A percentile compares a stretch with the other conserved stretches of the same genome.
Conservation (phyloP, 176 grass and related monocot genomes). For the Juncus inflexus region DNA sequence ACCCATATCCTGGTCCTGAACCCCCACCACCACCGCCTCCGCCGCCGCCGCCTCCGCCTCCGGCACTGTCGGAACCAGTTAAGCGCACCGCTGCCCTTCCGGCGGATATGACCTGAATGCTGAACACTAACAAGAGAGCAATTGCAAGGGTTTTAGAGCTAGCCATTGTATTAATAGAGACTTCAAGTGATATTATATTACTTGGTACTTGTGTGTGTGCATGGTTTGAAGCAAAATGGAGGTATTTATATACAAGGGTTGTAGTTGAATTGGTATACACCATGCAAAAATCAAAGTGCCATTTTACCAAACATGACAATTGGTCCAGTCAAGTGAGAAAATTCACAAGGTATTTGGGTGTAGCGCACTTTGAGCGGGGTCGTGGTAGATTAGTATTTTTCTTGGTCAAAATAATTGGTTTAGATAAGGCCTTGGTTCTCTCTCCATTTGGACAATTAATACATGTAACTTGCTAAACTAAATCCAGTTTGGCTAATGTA, state of each 20-base stretch:
- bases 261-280: too few species aligned
- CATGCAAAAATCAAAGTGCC: too few species aligned
- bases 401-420: too few species aligned
- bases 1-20: background rate
- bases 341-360: too few species aligned
- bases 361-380: too few species aligned
- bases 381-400: too few species aligned
- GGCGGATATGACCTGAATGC: slow-evolving; percentile 20
- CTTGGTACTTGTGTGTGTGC: background rate
- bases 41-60: background rate
- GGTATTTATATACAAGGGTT: background rate
- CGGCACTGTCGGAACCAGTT: background rate
- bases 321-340: too few species aligned
- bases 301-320: too few species aligned
- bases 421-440: too few species aligned
- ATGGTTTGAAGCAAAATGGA: background rate
- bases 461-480: too few species aligned
- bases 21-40: slow-evolving; percentile 4
- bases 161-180: slow-evolving; percentile 5
- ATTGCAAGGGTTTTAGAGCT: slow-evolving; percentile 17
- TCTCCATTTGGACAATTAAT: too few species aligned
- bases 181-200: background rate
- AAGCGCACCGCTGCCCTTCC: slow-evolving; percentile 25
- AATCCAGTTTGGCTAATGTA: too few species aligned
- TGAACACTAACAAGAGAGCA: slow-evolving; percentile 11